These are phyloP conservation scores for Trichosanthes truncata DNA, from an alignment of 306 rosid species.

Conservation along the genomic window DNA sequence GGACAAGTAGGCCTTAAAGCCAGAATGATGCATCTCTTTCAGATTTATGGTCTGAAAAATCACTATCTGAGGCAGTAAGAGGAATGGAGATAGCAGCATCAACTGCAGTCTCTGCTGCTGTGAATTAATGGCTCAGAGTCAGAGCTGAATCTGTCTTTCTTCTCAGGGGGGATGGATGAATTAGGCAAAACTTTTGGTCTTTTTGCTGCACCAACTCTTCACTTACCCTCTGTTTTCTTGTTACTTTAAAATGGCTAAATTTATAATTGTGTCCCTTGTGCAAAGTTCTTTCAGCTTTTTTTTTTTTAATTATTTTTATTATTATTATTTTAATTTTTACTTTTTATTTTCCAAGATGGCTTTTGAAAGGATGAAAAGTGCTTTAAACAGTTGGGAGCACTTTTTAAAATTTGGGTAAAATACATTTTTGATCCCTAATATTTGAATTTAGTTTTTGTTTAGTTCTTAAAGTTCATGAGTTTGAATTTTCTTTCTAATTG, in stretches of 20 bases:
- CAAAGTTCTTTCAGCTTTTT: background rate
- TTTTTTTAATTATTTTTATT: background rate
- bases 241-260: background rate
- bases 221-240: background rate
- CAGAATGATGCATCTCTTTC: background rate
- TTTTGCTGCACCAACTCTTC: background rate
- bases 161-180: slow-evolving; percentile 8
- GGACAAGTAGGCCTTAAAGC: background rate
- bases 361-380: background rate
- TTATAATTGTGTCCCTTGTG: background rate
- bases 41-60: background rate
- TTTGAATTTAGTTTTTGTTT: too few relatives aligned
- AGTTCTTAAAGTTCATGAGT: too few relatives aligned
- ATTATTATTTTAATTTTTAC: too few relatives aligned
- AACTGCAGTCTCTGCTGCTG: background rate
- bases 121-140: background rate
- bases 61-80: background rate
- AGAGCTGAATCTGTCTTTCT: background rate
- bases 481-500: too few relatives aligned
- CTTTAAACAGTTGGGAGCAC: background rate
- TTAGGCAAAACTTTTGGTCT: background rate
- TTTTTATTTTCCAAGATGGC: too few relatives aligned
- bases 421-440: too few relatives aligned
- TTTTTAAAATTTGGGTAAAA: background rate
- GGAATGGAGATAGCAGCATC: background rate